Evolutionary conservation across 169 alveolate genomes (phyloP), one percentile per base, ranked within the genome.

Genomic region (Plasmodium reichenowi): DNA sequence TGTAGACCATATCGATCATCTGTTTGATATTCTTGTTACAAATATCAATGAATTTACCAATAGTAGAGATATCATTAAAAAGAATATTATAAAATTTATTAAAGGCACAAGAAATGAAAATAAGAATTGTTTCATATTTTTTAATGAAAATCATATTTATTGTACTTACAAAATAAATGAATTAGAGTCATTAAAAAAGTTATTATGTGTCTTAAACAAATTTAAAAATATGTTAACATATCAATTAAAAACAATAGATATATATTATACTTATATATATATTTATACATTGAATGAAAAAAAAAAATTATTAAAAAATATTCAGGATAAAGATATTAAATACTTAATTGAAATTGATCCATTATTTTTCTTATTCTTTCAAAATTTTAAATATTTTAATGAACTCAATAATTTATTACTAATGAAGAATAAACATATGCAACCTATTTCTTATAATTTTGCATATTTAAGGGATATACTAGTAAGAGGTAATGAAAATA

Each of bases 151-250:
- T 83, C 52, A 70, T 48, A 47, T 83, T 22, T 83, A 68, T 50
- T 83, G 91, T n/a, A 83, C 91, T 5, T 83, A 68, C 43, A 83
- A 83, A 71, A 83, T 68, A 62, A 38, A 38, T 48, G 91, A 83
- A 45, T 32, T 72, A 68, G 85, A 83, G 17, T 24, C 72, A 1
- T 29, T 83, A 20, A 83, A 83, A 50, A 50, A 68, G 20, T 22
- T 59, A n/a, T 47, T 83, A 17, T 20, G 50, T 48, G 13, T 83
- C 4, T 58, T 83, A 48, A 68, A 48, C 7, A 59, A 62, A 48
- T 54, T 54, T 24, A 68, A 59, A 45, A 43, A 68, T 24, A 26
- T 67, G 5, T 59, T 83, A 2, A 68, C 72, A 4, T 83, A 83
- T 48, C 70, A 83, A 48, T 47, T 83, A 68, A 67, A 70, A 20